phyloP scores from a whole-genome alignment of 345 rosid species.

The Lumnitzera littorea region DNA sequence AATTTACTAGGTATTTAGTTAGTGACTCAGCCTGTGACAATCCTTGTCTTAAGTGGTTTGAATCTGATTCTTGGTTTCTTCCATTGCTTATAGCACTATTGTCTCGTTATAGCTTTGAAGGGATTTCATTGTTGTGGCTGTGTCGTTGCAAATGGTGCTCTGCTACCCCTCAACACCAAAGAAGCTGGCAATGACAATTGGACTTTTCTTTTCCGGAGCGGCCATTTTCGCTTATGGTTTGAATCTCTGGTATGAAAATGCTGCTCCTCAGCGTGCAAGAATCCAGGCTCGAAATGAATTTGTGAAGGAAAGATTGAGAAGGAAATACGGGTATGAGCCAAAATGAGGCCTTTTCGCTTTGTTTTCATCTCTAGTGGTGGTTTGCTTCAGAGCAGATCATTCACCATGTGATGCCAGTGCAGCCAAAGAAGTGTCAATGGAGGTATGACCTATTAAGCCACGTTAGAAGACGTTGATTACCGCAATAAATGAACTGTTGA shows the following conservation, averaged over 20 bases:
- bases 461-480: no score
- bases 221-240: constrained; percentile 42
- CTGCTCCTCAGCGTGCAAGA: constrained; percentile 76
- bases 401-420: no score
- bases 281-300: constrained; percentile 73
- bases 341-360: no score
- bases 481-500: no score
- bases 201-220: constrained; percentile 49
- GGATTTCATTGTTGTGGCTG: background rate
- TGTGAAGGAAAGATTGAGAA: constrained; percentile 46
- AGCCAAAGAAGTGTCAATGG: no score
- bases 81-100: background rate
- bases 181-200: constrained; percentile 54
- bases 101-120: background rate
- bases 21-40: no score
- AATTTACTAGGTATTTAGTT: no score
- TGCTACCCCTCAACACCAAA: constrained; percentile 62
- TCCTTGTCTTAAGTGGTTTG: no score
- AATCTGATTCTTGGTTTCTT: no score
- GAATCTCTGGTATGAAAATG: constrained; percentile 39
- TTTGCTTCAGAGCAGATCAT: no score
- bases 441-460: no score
- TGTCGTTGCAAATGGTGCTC: constrained; percentile 26
- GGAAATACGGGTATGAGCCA: constrained; percentile 34
- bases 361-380: no score